Conservation (phyloP, 2,329 filamentous ascomycete genomes). For the Ophiostoma angusticollis region DNA sequence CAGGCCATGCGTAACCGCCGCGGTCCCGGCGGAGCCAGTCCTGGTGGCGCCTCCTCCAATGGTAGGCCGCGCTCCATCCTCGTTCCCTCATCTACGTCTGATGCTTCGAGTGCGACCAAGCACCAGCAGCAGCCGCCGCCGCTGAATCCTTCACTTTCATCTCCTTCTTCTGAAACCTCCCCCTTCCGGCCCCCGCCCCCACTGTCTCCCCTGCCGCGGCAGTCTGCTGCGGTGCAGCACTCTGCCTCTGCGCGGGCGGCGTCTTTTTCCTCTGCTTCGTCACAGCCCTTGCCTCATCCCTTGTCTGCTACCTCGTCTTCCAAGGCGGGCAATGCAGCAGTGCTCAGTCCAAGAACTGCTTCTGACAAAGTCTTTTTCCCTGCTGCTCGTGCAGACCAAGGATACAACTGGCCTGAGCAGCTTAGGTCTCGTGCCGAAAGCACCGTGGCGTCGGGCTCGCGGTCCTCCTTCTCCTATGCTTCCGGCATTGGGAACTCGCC, state of each 20-base stretch:
- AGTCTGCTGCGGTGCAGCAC: slow-evolving; percentile 3
- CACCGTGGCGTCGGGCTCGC: slow-evolving; percentile 42
- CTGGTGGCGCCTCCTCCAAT: slow-evolving; percentile 36
- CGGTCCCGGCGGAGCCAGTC: slow-evolving; percentile 41
- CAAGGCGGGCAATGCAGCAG: slow-evolving; percentile 22
- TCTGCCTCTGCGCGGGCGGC: background rate
- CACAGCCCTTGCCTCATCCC: too few species aligned
- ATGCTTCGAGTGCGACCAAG: background rate
- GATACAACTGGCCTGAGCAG: slow-evolving; percentile 96
- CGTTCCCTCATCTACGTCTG: slow-evolving; percentile 21
- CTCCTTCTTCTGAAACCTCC: background rate
- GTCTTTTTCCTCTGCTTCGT: slow-evolving; percentile 13
- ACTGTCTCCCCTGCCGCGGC: background rate
- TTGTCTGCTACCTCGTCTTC: too few species aligned
- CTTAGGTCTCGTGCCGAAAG: slow-evolving; percentile 85
- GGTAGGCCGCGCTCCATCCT: slow-evolving; percentile 39
- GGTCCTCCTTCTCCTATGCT: slow-evolving; percentile 47
- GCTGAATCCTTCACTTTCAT: slow-evolving; percentile 6
- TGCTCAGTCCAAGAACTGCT: slow-evolving; percentile 36
- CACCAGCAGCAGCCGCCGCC: slow-evolving; percentile 16
- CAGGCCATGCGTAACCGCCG: slow-evolving; percentile 63
- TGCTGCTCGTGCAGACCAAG: slow-evolving; percentile 62
- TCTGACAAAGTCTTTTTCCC: slow-evolving; percentile 44
- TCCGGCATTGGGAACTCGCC: slow-evolving; percentile 30
- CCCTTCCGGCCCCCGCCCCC: background rate